These are phyloP conservation scores for Batkoa obscura DNA, from an alignment of 371 early-diverging fungal species.

Conservation along the genomic window DNA sequence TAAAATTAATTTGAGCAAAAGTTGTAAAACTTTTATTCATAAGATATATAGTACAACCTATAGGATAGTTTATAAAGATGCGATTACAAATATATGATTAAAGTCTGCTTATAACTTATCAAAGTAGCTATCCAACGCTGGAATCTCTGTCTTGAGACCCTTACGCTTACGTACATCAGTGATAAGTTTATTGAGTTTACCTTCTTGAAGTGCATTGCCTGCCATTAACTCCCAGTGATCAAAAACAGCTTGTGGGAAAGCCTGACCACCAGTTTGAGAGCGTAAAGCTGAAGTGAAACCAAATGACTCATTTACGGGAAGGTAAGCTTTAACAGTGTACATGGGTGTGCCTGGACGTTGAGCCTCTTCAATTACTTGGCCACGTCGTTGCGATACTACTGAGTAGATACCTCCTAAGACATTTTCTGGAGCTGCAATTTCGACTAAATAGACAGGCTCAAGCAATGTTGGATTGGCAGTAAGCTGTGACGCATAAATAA, in stretches of 20 bases:
- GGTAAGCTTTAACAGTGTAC: conserved; percentile 87
- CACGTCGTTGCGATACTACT: conserved; percentile 93
- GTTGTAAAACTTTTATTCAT: no score
- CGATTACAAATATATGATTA: no score
- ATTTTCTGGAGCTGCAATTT: conserved; percentile 88
- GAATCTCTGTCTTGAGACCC: conserved; percentile 72
- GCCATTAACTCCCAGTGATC: conserved; percentile 52
- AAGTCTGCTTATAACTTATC: conserved; percentile 80
- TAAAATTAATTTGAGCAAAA: no score
- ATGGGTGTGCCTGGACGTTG: conserved; percentile 88
- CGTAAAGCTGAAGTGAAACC: conserved; percentile 96
- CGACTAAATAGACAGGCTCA: conserved; percentile 98
- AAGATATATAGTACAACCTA: no score
- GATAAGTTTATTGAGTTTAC: conserved; percentile 71
- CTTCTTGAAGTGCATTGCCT: conserved; percentile 48
- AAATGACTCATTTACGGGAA: conserved; percentile 98
- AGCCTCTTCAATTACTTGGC: conserved; percentile 88
- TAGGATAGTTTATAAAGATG: no score
- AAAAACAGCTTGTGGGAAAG: conserved; percentile 90
- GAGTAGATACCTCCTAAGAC: conserved; percentile 97
- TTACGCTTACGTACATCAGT: conserved; percentile 76
- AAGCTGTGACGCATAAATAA: conserved; percentile 82
- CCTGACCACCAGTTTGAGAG: conserved; percentile 84
- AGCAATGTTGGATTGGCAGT: conserved; percentile 84
- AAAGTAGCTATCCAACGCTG: conserved; percentile 69